Conservation (phyloP, 2,329 filamentous ascomycete species). For the Diaporthe ampelina region DNA sequence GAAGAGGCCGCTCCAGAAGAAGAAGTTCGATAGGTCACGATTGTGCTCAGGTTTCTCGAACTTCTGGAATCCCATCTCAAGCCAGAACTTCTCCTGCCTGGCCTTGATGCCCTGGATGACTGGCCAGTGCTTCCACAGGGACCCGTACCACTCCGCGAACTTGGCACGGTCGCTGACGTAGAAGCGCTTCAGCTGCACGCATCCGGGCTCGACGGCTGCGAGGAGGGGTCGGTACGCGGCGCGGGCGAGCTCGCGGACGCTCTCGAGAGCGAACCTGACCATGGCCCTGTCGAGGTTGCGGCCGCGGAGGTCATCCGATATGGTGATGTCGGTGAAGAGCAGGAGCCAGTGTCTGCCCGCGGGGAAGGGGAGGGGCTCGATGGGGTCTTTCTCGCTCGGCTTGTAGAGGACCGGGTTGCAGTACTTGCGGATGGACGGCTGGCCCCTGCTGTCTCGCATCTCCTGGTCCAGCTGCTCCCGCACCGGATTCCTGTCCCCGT, state of each 20-base stretch:
- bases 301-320: not conserved
- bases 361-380: too few relatives aligned
- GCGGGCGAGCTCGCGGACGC: not conserved
- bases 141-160: not conserved
- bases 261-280: not conserved
- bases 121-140: not conserved
- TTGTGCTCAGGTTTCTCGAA: not conserved
- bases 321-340: not conserved
- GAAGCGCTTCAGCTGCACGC: not conserved
- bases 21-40: not conserved
- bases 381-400: not conserved
- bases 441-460: not conserved
- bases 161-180: not conserved
- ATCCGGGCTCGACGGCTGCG: not conserved
- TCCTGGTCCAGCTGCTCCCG: not conserved
- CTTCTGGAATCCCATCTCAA: not conserved
- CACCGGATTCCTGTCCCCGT: not conserved
- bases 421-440: not conserved
- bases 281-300: not conserved
- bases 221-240: not conserved
- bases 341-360: not conserved
- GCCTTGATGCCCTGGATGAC: not conserved
- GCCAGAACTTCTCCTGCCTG: not conserved
- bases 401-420: not conserved
- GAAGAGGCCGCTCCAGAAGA: not conserved